These are phyloP conservation scores for Colletotrichum sp. DNA, from an alignment of 2,329 filamentous ascomycete genomes.

Conservation along the genomic window DNA sequence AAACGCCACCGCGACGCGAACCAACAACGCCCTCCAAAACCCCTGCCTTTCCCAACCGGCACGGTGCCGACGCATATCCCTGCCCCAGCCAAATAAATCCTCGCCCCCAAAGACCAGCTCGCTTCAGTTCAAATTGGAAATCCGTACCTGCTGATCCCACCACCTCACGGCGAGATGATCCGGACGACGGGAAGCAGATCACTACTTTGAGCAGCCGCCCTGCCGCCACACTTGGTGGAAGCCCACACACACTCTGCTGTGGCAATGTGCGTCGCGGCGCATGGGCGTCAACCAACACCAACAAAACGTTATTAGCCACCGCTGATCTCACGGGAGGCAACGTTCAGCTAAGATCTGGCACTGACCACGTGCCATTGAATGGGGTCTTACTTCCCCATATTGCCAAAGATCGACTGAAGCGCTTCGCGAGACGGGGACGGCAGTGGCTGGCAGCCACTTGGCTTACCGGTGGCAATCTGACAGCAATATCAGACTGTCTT, in stretches of 20 bases:
- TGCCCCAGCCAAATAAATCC: background rate
- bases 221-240: background rate
- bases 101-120: background rate
- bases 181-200: constrained; percentile 10
- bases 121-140: background rate
- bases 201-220: background rate
- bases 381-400: background rate
- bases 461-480: background rate
- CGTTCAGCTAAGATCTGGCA: background rate
- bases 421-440: background rate
- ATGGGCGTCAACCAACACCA: background rate
- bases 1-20: background rate
- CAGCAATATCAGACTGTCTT: background rate
- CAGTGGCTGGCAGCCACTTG: background rate
- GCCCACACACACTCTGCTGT: background rate
- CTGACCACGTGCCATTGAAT: background rate
- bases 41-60: background rate
- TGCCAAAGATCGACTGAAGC: background rate
- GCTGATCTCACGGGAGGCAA: background rate
- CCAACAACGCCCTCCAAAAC: background rate
- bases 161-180: background rate
- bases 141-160: background rate
- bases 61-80: background rate
- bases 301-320: background rate
- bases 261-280: background rate